phyloP scores from a whole-genome alignment of 2,329 filamentous ascomycete species.

The Penicillium sp. region DNA sequence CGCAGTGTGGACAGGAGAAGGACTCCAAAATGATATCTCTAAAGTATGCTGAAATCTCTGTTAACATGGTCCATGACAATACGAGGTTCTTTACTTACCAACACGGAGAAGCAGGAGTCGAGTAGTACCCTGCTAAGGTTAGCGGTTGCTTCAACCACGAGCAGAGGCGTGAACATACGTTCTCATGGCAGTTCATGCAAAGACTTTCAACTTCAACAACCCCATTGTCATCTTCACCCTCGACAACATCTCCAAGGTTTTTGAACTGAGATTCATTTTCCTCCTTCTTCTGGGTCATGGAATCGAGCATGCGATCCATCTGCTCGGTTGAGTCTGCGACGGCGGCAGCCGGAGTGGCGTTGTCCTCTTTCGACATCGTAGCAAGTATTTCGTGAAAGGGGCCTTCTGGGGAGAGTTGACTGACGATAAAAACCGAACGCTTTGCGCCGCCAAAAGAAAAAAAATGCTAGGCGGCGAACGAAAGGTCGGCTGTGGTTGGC shows the following conservation, averaged over 20 bases:
- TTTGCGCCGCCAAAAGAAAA: not conserved
- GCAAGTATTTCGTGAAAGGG: not conserved
- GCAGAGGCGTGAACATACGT: slow-evolving; percentile 47
- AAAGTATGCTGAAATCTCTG: too few relatives aligned
- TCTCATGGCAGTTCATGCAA: slow-evolving; percentile 81
- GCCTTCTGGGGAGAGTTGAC: too few relatives aligned
- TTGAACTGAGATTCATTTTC: slow-evolving; percentile 31
- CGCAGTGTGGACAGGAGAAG: slow-evolving; percentile 86
- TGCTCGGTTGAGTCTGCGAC: slow-evolving; percentile 9
- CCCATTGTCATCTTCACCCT: slow-evolving; percentile 39
- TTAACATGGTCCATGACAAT: too few relatives aligned
- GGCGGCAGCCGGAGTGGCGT: slow-evolving; percentile 1
- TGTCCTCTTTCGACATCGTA: slow-evolving; percentile 15
- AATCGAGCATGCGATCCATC: slow-evolving; percentile 15
- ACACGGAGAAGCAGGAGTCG: slow-evolving; percentile 85
- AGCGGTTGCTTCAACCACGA: slow-evolving; percentile 16
- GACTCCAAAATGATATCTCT: slow-evolving; percentile 97
- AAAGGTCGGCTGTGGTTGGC: slow-evolving; percentile 17
- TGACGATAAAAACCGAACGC: not conserved
- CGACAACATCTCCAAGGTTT: slow-evolving; percentile 36
- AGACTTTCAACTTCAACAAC: slow-evolving; percentile 60
- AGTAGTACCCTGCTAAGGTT: slow-evolving; percentile 67
- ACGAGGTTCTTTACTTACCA: too few relatives aligned
- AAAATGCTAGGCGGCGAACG: slow-evolving; percentile 12
- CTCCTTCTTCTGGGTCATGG: slow-evolving; percentile 14